Conservation (phyloP, 2,329 filamentous ascomycete species). For the Podosphaera xanthii region DNA sequence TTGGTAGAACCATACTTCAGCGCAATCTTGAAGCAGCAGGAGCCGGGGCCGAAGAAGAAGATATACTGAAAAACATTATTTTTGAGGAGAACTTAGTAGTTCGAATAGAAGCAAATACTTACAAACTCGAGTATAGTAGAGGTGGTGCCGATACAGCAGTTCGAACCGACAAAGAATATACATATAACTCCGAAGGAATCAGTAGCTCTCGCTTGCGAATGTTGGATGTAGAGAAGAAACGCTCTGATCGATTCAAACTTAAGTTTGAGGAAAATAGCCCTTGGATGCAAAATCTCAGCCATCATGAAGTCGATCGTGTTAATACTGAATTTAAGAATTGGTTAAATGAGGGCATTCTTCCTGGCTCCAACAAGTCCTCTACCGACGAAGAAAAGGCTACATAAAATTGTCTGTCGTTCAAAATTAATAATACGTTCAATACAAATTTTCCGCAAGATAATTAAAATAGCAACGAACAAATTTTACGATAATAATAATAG, state of each 20-base stretch:
- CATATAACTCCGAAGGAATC: slow-evolving; percentile 6
- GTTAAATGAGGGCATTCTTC: slow-evolving; percentile 18
- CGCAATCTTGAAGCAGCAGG: slow-evolving; percentile 45
- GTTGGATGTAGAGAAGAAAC: slow-evolving; percentile 16
- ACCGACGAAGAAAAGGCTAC: too few relatives aligned
- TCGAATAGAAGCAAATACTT: slow-evolving; percentile 55
- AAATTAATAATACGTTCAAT: too few relatives aligned
- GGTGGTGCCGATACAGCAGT: slow-evolving; percentile 34
- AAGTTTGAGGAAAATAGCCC: slow-evolving; percentile 28
- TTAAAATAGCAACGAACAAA: too few relatives aligned
- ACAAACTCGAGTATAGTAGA: slow-evolving; percentile 56
- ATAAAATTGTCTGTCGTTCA: too few relatives aligned
- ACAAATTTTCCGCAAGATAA: too few relatives aligned
- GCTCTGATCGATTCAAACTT: slow-evolving; percentile 24
- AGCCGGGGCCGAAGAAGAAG: slow-evolving; percentile 38
- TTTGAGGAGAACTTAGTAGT: slow-evolving; percentile 47
- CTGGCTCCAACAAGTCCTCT: slow-evolving; percentile 1
- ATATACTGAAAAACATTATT: slow-evolving; percentile 33
- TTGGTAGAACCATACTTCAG: slow-evolving; percentile 31
- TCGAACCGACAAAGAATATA: slow-evolving; percentile 17
- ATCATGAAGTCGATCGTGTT: slow-evolving; percentile 24
- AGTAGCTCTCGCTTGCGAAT: slow-evolving; percentile 14
- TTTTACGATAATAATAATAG: too few relatives aligned
- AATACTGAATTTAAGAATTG: slow-evolving; percentile 25
- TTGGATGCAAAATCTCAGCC: slow-evolving; percentile 26